Conservation (phyloP, 306 rosid species). For the Dalbergia cochinchinensis region DNA sequence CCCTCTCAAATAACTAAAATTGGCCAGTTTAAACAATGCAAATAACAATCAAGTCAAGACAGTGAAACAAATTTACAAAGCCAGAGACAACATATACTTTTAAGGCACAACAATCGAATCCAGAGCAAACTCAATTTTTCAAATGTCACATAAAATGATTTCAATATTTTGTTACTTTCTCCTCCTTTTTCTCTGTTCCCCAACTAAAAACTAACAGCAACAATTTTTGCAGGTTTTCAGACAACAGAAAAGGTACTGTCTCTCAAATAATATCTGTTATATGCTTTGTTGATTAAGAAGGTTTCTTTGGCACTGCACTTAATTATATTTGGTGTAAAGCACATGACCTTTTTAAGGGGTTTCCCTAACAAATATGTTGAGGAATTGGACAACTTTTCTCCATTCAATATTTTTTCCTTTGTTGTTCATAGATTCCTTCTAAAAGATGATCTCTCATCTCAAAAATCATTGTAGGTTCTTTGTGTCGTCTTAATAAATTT, state of each 20-base stretch:
- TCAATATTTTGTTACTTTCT: neutral
- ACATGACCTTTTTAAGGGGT: neutral
- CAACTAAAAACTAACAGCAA: slow-evolving; percentile 22
- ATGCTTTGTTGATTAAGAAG: slow-evolving; percentile 10
- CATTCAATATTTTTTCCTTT: neutral
- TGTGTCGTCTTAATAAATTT: neutral
- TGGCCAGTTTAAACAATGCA: slow-evolving; percentile 20
- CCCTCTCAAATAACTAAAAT: slow-evolving; percentile 34
- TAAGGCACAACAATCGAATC: neutral
- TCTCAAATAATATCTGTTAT: neutral
- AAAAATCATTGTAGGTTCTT: neutral
- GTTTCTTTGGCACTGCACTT: slow-evolving; percentile 23
- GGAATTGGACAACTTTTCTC: slow-evolving; percentile 14
- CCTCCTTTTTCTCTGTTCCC: neutral
- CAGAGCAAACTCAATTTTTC: slow-evolving; percentile 24
- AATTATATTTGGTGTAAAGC: slow-evolving; percentile 5
- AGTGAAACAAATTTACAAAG: slow-evolving; percentile 5
- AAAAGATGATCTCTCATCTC: neutral
- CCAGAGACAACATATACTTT: slow-evolving; percentile 16
- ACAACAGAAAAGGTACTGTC: neutral
- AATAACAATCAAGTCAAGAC: slow-evolving; percentile 26
- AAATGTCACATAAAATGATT: neutral
- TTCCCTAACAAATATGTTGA: neutral
- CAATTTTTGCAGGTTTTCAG: slow-evolving; percentile 18
- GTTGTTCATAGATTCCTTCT: neutral